Evolutionary conservation across 495 filamentous ascomycete species (phyloP).

Genomic region (Aspergillus nanangensis): DNA sequence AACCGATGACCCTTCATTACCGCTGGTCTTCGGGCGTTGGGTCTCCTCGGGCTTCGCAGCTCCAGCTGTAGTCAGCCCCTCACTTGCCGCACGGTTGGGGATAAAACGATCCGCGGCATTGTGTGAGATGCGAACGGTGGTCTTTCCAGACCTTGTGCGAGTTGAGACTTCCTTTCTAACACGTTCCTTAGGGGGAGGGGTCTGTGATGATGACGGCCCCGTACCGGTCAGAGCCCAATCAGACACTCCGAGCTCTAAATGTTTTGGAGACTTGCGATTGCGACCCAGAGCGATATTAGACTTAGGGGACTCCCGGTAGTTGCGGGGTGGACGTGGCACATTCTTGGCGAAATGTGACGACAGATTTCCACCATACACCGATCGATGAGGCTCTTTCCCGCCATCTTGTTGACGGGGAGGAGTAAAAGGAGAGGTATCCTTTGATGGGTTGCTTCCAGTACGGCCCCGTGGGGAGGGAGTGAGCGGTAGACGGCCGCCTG

Average conservation of each 20-base stretch:
- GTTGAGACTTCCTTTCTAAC: constrained; percentile 57
- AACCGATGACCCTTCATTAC: constrained; percentile 63
- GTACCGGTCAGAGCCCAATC: constrained; percentile 90
- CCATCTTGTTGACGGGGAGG: constrained; percentile 57
- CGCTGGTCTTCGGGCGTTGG: constrained; percentile 64
- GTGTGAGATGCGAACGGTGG: constrained; percentile 69
- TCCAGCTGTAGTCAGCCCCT: constrained; percentile 76
- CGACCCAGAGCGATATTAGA: constrained; percentile 94
- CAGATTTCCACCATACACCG: constrained; percentile 70
- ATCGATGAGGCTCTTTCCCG: constrained; percentile 37
- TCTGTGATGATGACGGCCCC: constrained; percentile 59
- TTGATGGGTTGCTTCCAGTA: constrained; percentile 41
- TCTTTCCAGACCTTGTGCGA: constrained; percentile 58
- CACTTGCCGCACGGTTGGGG: constrained; percentile 84
- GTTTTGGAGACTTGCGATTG: constrained; percentile 59
- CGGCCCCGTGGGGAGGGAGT: constrained; percentile 80
- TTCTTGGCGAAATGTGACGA: constrained; percentile 68
- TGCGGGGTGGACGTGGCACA: constrained; percentile 20
- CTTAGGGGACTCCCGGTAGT: constrained; percentile 76
- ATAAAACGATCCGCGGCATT: constrained; percentile 93
- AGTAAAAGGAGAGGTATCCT: constrained; percentile 70
- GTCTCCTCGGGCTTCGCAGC: constrained; percentile 74
- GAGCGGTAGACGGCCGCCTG: constrained; percentile 88
- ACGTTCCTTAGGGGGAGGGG: constrained; percentile 65
- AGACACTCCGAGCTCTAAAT: constrained; percentile 88